Evolutionary conservation across 192 early-diverging fungal species (phyloP), one percentile per base, ranked within the genome.

Genomic region (Backusella circina): DNA sequence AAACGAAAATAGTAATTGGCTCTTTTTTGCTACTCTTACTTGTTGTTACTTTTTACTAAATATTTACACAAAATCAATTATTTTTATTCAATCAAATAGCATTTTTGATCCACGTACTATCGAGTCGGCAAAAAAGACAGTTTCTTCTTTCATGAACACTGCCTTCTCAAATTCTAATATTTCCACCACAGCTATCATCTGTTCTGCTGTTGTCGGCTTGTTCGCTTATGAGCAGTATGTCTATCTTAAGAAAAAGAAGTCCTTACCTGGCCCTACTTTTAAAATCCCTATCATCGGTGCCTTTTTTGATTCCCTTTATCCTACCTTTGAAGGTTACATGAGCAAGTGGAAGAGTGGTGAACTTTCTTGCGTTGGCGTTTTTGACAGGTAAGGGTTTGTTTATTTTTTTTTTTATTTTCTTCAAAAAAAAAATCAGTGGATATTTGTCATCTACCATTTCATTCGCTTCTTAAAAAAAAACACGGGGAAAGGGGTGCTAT

Each of bases 281-380:
- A 83, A 83, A 37, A 77, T 79, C 32, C 83, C 83, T 44, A 67
- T 84, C 35, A 82, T 84, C 61, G 83, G 83, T 39, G 78, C 82
- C 3, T 80, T 81, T 50, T 75, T 76, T 64, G 83, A 84, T 57
- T 83, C 79, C 13, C 66, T 84, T 3, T 71, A 84, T 31, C 83
- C 83, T 18, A 84, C 80, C 12, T 84, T 84, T 77, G 83, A 84
- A 36, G 83, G 83, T 23, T 84, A 84, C 21, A 76, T 84, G 72
- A 72, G 65, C 61, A 84, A 83, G 28, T 84, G 81, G 83, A 84
- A 84, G 54, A 80, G 81, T 72, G 83, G 83, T 57, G 77, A 75
- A 21, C 71, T 84, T 21, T 79, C 77, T 41, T 82, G 79, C 66
- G 78, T 84, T 31, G 64, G 75, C 41, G 83, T 84, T 37, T 84